Evolutionary conservation across 208 protist species (phyloP).

Genomic region (Crithidia thermophila): DNA sequence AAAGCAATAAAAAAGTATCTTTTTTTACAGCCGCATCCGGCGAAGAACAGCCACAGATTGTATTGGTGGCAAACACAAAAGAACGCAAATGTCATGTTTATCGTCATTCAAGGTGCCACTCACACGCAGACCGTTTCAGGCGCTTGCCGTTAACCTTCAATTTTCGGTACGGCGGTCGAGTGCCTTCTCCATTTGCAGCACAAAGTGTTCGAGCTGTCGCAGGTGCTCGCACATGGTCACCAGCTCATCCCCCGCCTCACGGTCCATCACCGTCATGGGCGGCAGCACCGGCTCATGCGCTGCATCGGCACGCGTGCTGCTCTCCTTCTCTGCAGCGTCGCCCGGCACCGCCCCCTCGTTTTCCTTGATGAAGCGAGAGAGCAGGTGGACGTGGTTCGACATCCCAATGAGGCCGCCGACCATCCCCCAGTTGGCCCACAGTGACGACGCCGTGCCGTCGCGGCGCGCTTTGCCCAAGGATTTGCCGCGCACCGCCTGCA

Average conservation of each 20-base stretch:
- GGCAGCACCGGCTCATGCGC: slow-evolving; percentile 8
- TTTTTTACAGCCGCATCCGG: no score
- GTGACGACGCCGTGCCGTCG: slow-evolving; percentile 19
- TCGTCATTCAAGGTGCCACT: no score
- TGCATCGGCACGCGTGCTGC: slow-evolving; percentile 3
- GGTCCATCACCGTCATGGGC: slow-evolving; percentile 34
- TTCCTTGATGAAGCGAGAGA: slow-evolving; percentile 38
- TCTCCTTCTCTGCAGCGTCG: slow-evolving; percentile 9
- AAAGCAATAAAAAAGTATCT: not conserved
- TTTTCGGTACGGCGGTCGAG: slow-evolving; percentile 12
- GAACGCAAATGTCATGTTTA: no score
- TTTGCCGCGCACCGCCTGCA: slow-evolving; percentile 20
- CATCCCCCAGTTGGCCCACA: slow-evolving; percentile 23
- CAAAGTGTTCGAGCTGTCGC: slow-evolving; percentile 31
- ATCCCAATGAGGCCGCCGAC: slow-evolving; percentile 28
- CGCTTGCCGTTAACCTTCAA: not conserved
- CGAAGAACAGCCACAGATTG: no score
- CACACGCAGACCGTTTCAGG: no score
- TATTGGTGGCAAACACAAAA: not conserved
- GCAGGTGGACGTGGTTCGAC: slow-evolving; percentile 33
- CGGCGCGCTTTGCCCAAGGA: slow-evolving; percentile 10
- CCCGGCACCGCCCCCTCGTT: slow-evolving; percentile 22
- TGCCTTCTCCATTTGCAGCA: slow-evolving; percentile 26
- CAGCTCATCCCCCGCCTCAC: slow-evolving; percentile 29
- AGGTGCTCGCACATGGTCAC: slow-evolving; percentile 28